Percentiles rank a stretch among this genome's conserved stretches.
These are phyloP conservation scores for Salix udensis DNA, from an alignment of 345 rosid genomes.

Conservation along the genomic window DNA sequence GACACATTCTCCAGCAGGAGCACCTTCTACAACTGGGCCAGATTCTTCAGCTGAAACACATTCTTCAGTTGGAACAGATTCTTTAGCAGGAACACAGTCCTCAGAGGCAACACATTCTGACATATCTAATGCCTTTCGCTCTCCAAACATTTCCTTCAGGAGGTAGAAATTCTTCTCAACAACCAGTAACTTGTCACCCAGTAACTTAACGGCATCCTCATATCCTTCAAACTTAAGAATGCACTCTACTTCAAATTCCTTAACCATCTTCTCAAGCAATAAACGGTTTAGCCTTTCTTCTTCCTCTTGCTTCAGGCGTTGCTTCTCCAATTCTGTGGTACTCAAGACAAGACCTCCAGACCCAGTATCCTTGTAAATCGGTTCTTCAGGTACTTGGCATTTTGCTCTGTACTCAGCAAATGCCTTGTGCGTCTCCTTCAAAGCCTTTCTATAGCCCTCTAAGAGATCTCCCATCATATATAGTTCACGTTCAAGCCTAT, in stretches of 20 bases:
- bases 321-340: slow-evolving; percentile 60
- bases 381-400: slow-evolving; percentile 48
- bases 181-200: slow-evolving; percentile 30
- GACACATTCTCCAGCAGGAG: background rate
- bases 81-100: slow-evolving; percentile 1
- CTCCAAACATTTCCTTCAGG: slow-evolving; percentile 35
- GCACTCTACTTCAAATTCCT: slow-evolving; percentile 50
- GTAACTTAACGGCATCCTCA: slow-evolving; percentile 25
- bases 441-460: slow-evolving; percentile 71
- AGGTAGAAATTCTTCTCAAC: slow-evolving; percentile 29
- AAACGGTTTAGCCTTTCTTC: slow-evolving; percentile 48
- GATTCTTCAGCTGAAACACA: background rate
- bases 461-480: slow-evolving; percentile 58
- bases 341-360: slow-evolving; percentile 79
- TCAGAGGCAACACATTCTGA: slow-evolving; percentile 30
- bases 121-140: slow-evolving; percentile 26
- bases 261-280: slow-evolving; percentile 41
- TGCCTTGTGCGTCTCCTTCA: slow-evolving; percentile 58
- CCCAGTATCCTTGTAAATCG: slow-evolving; percentile 72
- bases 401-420: slow-evolving; percentile 62
- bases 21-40: background rate
- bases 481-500: slow-evolving; percentile 72
- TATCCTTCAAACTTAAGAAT: slow-evolving; percentile 29
- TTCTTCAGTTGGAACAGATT: background rate
- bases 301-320: slow-evolving; percentile 55